Conservation (phyloP, 2,329 filamentous ascomycete genomes). For the Ceratocystis diversiconidia region DNA sequence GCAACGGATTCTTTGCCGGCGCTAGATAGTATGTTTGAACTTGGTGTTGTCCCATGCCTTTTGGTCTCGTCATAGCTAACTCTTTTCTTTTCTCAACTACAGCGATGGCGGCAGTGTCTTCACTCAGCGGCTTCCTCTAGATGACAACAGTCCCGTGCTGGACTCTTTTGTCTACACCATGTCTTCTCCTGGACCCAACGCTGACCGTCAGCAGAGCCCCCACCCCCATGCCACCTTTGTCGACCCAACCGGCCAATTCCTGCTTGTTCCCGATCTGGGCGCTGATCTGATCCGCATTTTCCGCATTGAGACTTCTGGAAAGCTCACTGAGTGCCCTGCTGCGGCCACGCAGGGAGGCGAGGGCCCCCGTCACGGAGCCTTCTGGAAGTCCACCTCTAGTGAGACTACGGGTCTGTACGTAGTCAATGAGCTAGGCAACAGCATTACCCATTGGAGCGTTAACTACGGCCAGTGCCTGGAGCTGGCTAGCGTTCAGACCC, state of each 20-base stretch:
- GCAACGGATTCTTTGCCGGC: conserved; percentile 30
- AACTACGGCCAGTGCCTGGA: conserved; percentile 35
- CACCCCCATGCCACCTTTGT: conserved; percentile 40
- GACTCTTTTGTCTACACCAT: conserved; percentile 31
- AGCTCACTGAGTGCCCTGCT: conserved; percentile 32
- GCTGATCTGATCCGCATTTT: conserved; percentile 41
- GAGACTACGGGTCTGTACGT: conserved; percentile 24
- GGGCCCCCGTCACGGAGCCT: conserved; percentile 40
- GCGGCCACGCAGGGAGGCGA: conserved; percentile 32
- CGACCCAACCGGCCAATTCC: conserved; percentile 35
- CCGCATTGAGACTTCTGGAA: conserved; percentile 34
- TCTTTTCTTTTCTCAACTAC: background rate
- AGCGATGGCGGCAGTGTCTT: conserved; percentile 32
- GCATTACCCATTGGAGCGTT: conserved; percentile 36
- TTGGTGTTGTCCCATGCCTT: background rate
- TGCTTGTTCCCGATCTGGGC: conserved; percentile 40
- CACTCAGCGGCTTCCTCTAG: conserved; percentile 31
- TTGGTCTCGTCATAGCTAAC: background rate
- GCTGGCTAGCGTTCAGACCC: conserved; percentile 32
- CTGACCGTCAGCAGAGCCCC: conserved; percentile 38
- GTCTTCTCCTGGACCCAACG: conserved; percentile 29
- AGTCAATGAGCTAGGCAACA: conserved; percentile 37
- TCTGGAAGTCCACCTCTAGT: conserved; percentile 26
- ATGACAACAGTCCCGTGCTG: conserved; percentile 22
- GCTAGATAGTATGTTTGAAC: conserved; percentile 30